Evolutionary conservation across 2,329 filamentous ascomycete species (phyloP).

Genomic region (Juglanconis juglandina): DNA sequence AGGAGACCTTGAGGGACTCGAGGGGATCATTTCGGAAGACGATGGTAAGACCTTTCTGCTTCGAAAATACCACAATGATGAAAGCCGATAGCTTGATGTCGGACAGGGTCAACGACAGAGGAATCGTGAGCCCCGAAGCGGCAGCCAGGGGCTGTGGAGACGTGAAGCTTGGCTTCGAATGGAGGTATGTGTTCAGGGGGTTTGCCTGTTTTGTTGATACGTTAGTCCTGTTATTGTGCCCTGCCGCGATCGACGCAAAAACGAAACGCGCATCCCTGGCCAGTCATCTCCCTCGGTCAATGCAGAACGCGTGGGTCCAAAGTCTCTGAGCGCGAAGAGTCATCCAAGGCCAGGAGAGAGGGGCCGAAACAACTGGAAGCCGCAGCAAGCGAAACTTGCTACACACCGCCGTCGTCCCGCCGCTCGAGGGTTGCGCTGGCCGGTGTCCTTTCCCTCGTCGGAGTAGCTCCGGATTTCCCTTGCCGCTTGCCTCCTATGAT

Average conservation of each 20-base stretch:
- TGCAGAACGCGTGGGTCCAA: conserved; percentile 25
- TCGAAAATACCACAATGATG: conserved; percentile 95
- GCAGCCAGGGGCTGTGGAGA: conserved; percentile 90
- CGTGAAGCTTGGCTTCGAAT: conserved; percentile 85
- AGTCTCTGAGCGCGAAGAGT: conserved; percentile 14
- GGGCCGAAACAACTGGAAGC: neutral
- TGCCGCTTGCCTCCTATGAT: neutral
- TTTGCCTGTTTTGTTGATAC: conserved; percentile 66
- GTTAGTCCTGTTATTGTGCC: conserved; percentile 44
- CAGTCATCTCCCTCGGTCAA: conserved; percentile 30
- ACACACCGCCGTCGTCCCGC: neutral
- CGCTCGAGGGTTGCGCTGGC: neutral
- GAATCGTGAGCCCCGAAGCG: conserved; percentile 88
- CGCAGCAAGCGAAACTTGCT: neutral
- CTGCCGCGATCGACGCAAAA: conserved; percentile 25
- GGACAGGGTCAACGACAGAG: conserved; percentile 93
- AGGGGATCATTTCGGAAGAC: conserved; percentile 98
- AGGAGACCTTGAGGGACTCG: conserved; percentile 96
- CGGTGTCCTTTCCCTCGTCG: neutral
- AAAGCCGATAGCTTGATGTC: conserved; percentile 95
- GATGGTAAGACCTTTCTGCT: conserved; percentile 91
- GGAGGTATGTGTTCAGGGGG: conserved; percentile 91
- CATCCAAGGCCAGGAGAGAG: conserved; percentile 2
- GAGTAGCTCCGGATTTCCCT: neutral
- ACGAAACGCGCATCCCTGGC: conserved; percentile 33